Percentiles rank a stretch among this genome's conserved stretches.
phyloP scores from a whole-genome alignment of 2,329 filamentous ascomycete genomes.

The Basipetospora sp. region DNA sequence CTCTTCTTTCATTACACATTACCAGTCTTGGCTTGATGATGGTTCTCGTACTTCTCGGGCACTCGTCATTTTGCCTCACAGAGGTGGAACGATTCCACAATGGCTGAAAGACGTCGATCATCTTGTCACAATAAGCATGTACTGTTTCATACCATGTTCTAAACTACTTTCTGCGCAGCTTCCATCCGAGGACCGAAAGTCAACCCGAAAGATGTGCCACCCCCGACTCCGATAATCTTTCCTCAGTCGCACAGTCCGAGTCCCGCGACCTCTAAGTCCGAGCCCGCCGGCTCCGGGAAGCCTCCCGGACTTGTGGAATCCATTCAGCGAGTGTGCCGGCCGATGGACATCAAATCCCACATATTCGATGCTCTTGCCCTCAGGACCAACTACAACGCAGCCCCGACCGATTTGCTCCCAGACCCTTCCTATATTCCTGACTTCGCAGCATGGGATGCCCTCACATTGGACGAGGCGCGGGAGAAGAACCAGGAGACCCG shows the following conservation, averaged over 20 bases:
- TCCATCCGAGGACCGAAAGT: conserved; percentile 13
- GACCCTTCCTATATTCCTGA: conserved; percentile 38
- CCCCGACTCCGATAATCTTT: conserved; percentile 39
- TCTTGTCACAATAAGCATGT: too few species aligned
- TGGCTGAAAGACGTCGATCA: too few species aligned
- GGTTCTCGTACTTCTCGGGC: too few species aligned
- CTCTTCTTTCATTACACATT: too few species aligned
- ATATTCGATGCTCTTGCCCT: conserved; percentile 45
- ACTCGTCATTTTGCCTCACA: too few species aligned
- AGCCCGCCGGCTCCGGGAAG: neutral
- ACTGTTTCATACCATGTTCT: neutral
- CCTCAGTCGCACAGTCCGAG: conserved; percentile 20
- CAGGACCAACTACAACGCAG: conserved; percentile 36
- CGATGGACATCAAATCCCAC: conserved; percentile 29
- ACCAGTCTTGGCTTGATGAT: too few species aligned
- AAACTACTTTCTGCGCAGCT: neutral
- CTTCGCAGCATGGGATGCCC: conserved; percentile 34
- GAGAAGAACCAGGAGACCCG: conserved; percentile 34
- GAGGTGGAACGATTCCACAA: too few species aligned
- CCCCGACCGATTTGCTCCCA: conserved; percentile 36
- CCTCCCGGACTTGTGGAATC: conserved; percentile 26
- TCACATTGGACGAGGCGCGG: conserved; percentile 34
- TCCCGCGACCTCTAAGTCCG: conserved; percentile 14
- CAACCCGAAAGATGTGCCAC: conserved; percentile 38
- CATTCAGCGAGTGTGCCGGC: conserved; percentile 39